phyloP scores from a whole-genome alignment of 257 asterid genomes.

The Verbena officinalis region DNA sequence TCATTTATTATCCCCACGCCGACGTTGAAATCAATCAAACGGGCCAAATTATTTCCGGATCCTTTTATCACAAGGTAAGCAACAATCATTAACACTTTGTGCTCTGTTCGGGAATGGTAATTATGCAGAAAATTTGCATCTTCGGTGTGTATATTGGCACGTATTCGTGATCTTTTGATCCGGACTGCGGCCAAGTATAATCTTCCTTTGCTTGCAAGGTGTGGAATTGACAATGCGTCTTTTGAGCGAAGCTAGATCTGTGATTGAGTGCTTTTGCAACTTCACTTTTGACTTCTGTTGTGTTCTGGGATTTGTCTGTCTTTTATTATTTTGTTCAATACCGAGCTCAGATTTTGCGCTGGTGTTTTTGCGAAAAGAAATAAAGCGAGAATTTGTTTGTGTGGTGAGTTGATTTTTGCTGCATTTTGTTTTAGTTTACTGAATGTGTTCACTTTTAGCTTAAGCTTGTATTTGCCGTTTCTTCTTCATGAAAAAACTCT shows the following conservation, averaged over 20 bases:
- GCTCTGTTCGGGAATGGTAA: conserved; percentile 23
- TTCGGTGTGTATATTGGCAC: conserved; percentile 17
- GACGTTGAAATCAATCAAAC: conserved; percentile 32
- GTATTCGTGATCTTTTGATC: conserved; percentile 28
- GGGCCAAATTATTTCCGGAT: conserved; percentile 22
- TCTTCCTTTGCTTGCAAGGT: conserved; percentile 24
- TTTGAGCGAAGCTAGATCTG: conserved; percentile 37
- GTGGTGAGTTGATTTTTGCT: conserved; percentile 18
- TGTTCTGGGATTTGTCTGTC: conserved; percentile 17
- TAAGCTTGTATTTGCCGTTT: conserved; percentile 25
- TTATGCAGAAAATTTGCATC: conserved; percentile 27
- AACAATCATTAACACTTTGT: conserved; percentile 28
- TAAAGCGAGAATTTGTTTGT: not conserved
- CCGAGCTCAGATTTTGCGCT: conserved; percentile 16
- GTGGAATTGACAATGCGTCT: conserved; percentile 34
- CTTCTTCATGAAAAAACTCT: conserved; percentile 11
- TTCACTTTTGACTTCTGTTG: conserved; percentile 36
- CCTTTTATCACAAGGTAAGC: conserved; percentile 38
- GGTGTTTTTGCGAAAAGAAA: not conserved
- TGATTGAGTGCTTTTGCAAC: conserved; percentile 32
- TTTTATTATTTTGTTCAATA: conserved; percentile 5
- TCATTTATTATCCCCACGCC: conserved; percentile 29
- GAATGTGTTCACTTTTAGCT: conserved; percentile 12
- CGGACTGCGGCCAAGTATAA: conserved; percentile 18
- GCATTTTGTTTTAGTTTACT: conserved; percentile 32